Conservation (phyloP, 1,139 yeast genomes). For the Scheffersomyces titani region DNA sequence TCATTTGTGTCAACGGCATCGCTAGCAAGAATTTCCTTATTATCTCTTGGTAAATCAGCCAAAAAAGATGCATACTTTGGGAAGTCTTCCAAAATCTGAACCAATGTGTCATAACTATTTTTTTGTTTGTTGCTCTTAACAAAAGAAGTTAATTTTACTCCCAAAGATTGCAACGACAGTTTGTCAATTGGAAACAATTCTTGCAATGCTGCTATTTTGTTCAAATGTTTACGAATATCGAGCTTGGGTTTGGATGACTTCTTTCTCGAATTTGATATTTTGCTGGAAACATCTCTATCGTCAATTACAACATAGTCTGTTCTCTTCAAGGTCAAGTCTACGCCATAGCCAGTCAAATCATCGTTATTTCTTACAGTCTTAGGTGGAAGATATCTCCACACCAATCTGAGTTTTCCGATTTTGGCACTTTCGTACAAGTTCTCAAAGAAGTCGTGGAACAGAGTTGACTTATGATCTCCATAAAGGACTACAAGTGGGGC, state of each 20-base stretch:
- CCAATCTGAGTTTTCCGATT: conserved; percentile 67
- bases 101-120: conserved; percentile 33
- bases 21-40: conserved; percentile 2
- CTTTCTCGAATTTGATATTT: not conserved
- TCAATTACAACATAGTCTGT: conserved; percentile 67
- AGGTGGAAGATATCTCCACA: conserved; percentile 68
- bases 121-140: conserved; percentile 31
- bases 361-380: conserved; percentile 23
- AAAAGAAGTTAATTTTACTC: conserved; percentile 47
- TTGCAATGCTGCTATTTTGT: conserved; percentile 9
- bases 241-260: conserved; percentile 1
- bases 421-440: conserved; percentile 62
- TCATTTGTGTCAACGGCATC: conserved; percentile 28
- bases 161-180: conserved; percentile 39
- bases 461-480: conserved; percentile 49
- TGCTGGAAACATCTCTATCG: conserved; percentile 42
- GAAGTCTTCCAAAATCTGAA: conserved; percentile 44
- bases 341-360: conserved; percentile 65
- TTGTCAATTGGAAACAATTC: conserved; percentile 8
- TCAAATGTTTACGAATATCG: conserved; percentile 10
- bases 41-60: conserved; percentile 12
- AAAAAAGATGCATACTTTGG: conserved; percentile 49
- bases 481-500: conserved; percentile 50
- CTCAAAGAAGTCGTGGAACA: conserved; percentile 58
- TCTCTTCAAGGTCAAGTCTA: conserved; percentile 58